Evolutionary conservation across 345 rosid genomes (phyloP), one percentile per base, ranked within the genome.

Genomic region (Alliaria petiolata): DNA sequence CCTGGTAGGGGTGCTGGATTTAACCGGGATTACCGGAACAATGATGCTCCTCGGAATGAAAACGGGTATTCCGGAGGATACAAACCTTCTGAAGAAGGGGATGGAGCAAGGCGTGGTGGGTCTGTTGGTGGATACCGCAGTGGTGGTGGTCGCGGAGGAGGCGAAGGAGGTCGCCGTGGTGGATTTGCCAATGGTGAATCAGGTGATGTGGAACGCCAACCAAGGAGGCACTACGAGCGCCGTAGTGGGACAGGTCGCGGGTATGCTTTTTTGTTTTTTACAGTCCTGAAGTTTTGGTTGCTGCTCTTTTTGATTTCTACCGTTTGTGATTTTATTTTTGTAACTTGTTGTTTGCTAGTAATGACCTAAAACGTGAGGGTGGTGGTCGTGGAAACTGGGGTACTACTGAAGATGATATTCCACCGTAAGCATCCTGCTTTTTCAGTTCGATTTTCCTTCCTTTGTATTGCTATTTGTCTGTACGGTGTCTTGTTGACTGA

Each of bases 331-430:
- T 49, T 49, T 56, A 1, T 46, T 33, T 19, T 31, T 43, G 52
- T 28, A 8, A 20, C 40, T 69, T 63, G 35, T 10, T 55, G 67
- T 20, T 72, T 50, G 55, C 4, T 74, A 95, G 99, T 38, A 83
- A 65, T 73, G 99, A 83, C 72, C 4, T 87, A 14, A 93, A 91
- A 56, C 96, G 99, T 13, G 93, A 88, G 10, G 99, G 97, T 33
- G 72, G 90, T 79, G 99, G 97, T 45, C 92, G 90, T 66, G 93
- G 91, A 55, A 95, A 95, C 79, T 95, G 97, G 99, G 99, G 95
- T 68, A 82, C 85, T 47, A 76, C 82, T 56, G 69, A 82, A 55
- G 97, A 91, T 78, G 99, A 89, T 40, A 60, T 91, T 75, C 71
- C 83, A 52, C 84, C 67, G 99, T 95, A 56, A 82, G 95, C 70